phyloP scores from a whole-genome alignment of 2,329 filamentous ascomycete species.

The Colletotrichum horii region DNA sequence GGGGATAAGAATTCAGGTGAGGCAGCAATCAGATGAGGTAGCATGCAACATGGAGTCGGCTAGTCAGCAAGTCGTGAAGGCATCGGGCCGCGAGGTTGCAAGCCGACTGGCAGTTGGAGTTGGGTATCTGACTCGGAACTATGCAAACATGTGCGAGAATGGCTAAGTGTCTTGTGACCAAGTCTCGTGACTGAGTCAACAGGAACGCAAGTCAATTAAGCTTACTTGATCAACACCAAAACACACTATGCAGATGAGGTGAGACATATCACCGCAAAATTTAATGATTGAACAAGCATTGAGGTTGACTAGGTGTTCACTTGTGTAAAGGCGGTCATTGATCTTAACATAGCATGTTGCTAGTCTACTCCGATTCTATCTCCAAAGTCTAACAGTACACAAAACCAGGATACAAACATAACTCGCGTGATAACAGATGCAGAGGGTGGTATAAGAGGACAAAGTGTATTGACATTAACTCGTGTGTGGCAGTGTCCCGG shows the following conservation, averaged over 20 bases:
- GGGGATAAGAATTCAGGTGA: neutral
- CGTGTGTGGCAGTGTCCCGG: conserved; percentile 6
- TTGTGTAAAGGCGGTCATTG: neutral
- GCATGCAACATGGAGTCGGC: neutral
- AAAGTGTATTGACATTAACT: conserved; percentile 6
- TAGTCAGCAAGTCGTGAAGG: neutral
- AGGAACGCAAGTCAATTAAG: neutral
- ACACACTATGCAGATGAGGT: neutral
- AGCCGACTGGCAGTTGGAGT: neutral
- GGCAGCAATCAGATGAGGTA: neutral
- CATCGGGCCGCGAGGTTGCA: neutral
- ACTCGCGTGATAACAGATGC: neutral
- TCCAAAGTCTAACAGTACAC: neutral
- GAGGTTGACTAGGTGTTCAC: neutral
- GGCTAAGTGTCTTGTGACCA: neutral
- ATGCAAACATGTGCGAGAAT: neutral
- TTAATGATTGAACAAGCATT: neutral
- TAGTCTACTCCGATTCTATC: neutral
- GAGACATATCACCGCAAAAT: neutral
- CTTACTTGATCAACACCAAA: neutral
- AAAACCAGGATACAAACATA: conserved; percentile 2
- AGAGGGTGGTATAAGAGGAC: conserved; percentile 8
- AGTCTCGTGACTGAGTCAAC: neutral
- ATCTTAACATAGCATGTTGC: neutral
- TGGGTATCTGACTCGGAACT: neutral